phyloP scores from a whole-genome alignment of 306 rosid species.

The Arachis stenosperma region DNA sequence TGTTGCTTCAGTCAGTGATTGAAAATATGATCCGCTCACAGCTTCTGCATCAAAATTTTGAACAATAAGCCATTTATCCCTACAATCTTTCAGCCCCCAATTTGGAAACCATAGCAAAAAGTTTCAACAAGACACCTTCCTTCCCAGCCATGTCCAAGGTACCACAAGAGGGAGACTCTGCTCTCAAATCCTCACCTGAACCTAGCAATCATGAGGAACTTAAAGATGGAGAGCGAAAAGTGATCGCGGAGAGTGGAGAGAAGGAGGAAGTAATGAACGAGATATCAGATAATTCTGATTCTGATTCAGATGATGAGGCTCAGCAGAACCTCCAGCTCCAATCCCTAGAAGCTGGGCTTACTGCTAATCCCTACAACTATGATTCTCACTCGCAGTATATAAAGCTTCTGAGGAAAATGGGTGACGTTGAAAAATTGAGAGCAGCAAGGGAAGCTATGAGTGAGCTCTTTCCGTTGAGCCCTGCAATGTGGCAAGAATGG shows the following conservation, averaged over 20 bases:
- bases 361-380: slow-evolving; percentile 71
- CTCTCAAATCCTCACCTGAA: too few species aligned
- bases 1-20: too few species aligned
- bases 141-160: too few species aligned
- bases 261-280: slow-evolving; percentile 20
- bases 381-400: slow-evolving; percentile 76
- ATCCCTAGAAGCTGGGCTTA: slow-evolving; percentile 63
- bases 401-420: slow-evolving; percentile 67
- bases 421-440: slow-evolving; percentile 71
- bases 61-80: too few species aligned
- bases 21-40: too few species aligned
- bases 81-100: too few species aligned
- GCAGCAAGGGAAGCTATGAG: slow-evolving; percentile 86
- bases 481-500: slow-evolving; percentile 91
- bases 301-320: slow-evolving; percentile 66
- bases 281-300: slow-evolving; percentile 27
- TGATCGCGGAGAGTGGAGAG: background rate
- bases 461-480: slow-evolving; percentile 69
- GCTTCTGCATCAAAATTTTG: too few species aligned
- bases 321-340: slow-evolving; percentile 66
- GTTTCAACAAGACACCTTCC: too few species aligned
- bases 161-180: too few species aligned
- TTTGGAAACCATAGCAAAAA: too few species aligned
- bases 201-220: too few species aligned
- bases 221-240: too few species aligned